Evolutionary conservation across 1,284 basidiomycete genomes (phyloP), one percentile per base, ranked within the genome.

Genomic region (Leucoagaricus sp.): DNA sequence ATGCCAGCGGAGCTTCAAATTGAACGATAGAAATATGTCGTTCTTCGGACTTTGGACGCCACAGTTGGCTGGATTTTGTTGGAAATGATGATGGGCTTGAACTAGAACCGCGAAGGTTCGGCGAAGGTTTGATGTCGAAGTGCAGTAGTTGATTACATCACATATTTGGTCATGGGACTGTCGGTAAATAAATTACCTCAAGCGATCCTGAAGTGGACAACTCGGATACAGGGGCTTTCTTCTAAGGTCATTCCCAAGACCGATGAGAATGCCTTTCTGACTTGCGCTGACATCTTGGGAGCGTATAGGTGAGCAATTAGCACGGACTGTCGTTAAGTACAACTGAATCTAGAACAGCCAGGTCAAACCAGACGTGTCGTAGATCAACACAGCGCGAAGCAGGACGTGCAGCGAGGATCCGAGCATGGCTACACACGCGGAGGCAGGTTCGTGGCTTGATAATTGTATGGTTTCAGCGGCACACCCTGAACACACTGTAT

Each of bases 141-240:
- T n/a, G n/a, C n/a, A n/a, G n/a, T n/a, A n/a, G 28, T 45, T 45
- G n/a, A 45, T 45, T 28, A 45, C 23, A 45, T 26, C 12, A 45
- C n/a, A 21, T 28, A 21, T 13, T 48, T 2, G 19, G 28, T 42
- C 15, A 29, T 4, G 23, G 28, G 9, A 25, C 15, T 28, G 2
- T 19, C 13, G 19, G 23, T 21, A 52, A 52, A 52, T 17, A 53
- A 8, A 53, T 53, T 41, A 53, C 52, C 31, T 53, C 52, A 46
- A n/a, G 49, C 19, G 12, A 13, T 26, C 52, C 41, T 13, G 44
- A 53, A 46, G 44, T 19, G 38, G 52, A 45, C 41, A 36, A 46
- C 31, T 53, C n/a, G 33, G 52, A 15, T 23, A 44, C 31, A 44
- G 50, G 40, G 41, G 50, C 50, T 21, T 40, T 33, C n/a, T 33